Evolutionary conservation across 192 early-diverging fungal species (phyloP), one percentile per base, ranked within the genome.

Genomic region (Rhizophagus prolifer): DNA sequence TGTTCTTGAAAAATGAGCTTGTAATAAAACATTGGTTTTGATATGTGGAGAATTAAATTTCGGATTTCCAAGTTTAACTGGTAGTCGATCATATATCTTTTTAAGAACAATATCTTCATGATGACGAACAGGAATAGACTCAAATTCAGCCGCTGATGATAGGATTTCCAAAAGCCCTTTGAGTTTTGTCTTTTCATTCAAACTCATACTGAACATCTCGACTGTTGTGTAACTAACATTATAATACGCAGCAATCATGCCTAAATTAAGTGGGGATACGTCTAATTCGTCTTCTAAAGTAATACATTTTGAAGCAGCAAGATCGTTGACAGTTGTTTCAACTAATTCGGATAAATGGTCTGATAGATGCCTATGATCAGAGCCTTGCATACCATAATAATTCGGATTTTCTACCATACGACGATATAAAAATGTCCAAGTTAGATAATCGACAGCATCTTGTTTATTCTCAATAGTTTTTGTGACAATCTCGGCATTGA

Each of bases 191-290:
- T 90, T 92, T 13, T 87, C 87, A 26, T 90, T 92, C 72, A 99
- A 85, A 70, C 94, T 95, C 80, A 95, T 86, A 58, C 92, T 91
- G 82, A 98, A 96, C 85, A 94, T 90, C 78, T 98, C 96, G 26
- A 99, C 92, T 0, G 97, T 99, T 36, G 90, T 84, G 79, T 96
- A 97, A 80, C 92, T 92, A 82, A 99, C 94, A 85, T 96, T 94
- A 84, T 99, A 98, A 84, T 96, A 98, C 7, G 96, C 94, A 0
- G 98, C 92, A 83, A 99, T 96, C 94, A 97, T 96, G 68, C 96
- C 96, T 82, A 98, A 81, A 82, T 98, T 98, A 34, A 96, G 86
- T 25, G 96, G 91, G 25, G 85, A 80, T 8, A 95, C 85, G 64
- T 95, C 92, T 80, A 91, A 87, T 58, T 91, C 90, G 70, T 90